Conservation (phyloP, 306 rosid species). For the Rosa chinensis region DNA sequence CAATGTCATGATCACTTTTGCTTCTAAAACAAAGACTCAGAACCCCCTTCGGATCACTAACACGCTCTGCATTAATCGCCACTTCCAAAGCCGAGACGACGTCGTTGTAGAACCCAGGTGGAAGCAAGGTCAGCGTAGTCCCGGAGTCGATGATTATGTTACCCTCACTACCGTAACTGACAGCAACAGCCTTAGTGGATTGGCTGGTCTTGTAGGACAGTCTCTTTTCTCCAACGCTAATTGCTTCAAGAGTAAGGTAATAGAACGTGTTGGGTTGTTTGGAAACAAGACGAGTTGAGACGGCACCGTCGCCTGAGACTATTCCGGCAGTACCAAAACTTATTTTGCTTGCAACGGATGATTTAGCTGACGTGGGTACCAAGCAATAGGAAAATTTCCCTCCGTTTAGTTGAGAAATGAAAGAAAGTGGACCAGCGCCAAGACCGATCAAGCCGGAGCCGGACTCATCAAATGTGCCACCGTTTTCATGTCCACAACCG, state of each 20-base stretch:
- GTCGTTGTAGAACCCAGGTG: constrained; percentile 19
- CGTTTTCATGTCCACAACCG: constrained; percentile 49
- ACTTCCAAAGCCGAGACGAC: constrained; percentile 30
- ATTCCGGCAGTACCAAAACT: constrained; percentile 40
- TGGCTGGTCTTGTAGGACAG: constrained; percentile 7
- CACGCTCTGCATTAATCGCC: constrained; percentile 23
- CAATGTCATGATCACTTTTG: background rate
- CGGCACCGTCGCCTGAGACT: constrained; percentile 22
- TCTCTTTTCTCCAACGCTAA: constrained; percentile 45
- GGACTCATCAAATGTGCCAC: constrained; percentile 37
- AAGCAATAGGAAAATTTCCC: constrained; percentile 58
- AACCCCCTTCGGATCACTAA: constrained; percentile 32
- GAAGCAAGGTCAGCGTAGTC: constrained; percentile 43
- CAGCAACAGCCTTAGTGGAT: background rate
- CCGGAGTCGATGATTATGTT: constrained; percentile 60
- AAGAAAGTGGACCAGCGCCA: constrained; percentile 46
- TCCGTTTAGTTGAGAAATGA: constrained; percentile 46
- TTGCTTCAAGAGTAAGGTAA: constrained; percentile 41
- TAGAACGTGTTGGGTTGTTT: constrained; percentile 22
- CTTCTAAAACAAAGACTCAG: constrained; percentile 41
- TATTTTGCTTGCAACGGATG: constrained; percentile 32
- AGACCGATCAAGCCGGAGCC: constrained; percentile 60
- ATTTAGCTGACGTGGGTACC: constrained; percentile 12
- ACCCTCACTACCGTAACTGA: constrained; percentile 39
- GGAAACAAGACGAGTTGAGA: constrained; percentile 38